Evolutionary conservation across 805 yeast species (phyloP).

Genomic region (Ogataea methylovora): DNA sequence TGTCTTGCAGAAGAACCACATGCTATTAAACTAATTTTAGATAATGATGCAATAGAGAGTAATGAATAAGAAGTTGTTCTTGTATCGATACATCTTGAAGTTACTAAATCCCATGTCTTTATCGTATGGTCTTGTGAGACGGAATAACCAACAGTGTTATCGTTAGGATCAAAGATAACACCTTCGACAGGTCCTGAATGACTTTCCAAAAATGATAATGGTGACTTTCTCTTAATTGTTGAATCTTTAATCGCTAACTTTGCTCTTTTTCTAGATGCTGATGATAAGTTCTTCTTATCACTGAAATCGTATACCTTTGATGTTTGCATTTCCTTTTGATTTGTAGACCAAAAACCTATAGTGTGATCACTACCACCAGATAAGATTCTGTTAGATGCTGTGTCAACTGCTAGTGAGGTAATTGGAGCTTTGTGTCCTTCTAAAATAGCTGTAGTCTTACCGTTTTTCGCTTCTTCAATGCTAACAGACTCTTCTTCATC

Average conservation of each 20-base stretch:
- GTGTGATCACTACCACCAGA: conserved; percentile 81
- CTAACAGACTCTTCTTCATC: conserved; percentile 22
- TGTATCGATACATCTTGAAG: conserved; percentile 79
- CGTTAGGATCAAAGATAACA: conserved; percentile 65
- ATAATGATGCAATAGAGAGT: conserved; percentile 64
- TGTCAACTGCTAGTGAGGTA: conserved; percentile 60
- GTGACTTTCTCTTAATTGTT: conserved; percentile 71
- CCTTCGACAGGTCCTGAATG: conserved; percentile 87
- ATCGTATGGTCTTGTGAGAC: conserved; percentile 94
- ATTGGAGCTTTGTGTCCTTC: conserved; percentile 90
- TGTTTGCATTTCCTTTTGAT: conserved; percentile 71
- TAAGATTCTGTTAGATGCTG: conserved; percentile 50
- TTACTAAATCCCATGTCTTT: conserved; percentile 93
- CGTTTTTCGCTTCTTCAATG: conserved; percentile 33
- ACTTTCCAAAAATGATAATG: conserved; percentile 70
- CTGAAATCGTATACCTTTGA: conserved; percentile 35
- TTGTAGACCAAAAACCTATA: conserved; percentile 85
- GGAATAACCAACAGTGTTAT: conserved; percentile 80
- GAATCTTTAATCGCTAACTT: conserved; percentile 73
- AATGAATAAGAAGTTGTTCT: conserved; percentile 81
- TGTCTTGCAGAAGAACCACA: conserved; percentile 99
- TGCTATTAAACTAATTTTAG: conserved; percentile 63
- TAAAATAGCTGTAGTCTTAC: conserved; percentile 74
- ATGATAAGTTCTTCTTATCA: conserved; percentile 45
- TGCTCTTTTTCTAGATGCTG: conserved; percentile 85